phyloP scores from a whole-genome alignment of 2,329 filamentous ascomycete species.

The Zasmidium cellare region DNA sequence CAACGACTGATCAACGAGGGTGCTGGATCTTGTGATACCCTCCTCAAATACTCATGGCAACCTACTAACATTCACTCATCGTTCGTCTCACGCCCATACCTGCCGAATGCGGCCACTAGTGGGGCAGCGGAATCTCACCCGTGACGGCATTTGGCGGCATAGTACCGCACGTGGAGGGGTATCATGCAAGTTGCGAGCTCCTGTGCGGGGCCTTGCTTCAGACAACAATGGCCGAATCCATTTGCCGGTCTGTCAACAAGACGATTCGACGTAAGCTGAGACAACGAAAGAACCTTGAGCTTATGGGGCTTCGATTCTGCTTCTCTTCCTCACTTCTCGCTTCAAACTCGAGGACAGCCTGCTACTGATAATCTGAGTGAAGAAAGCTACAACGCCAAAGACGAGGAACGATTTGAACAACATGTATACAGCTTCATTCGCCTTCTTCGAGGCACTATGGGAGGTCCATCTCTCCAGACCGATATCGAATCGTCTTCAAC shows the following conservation, averaged over 20 bases:
- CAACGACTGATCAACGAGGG: no score
- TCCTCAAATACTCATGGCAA: no score
- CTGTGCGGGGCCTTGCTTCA: background rate
- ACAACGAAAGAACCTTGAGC: no score
- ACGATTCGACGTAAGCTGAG: background rate
- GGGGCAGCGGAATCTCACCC: background rate
- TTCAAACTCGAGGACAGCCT: background rate
- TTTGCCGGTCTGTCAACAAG: background rate
- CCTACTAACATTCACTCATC: background rate
- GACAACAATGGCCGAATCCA: background rate
- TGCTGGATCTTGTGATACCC: no score
- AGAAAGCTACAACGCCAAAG: background rate
- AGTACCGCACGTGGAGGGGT: background rate
- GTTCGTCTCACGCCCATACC: background rate
- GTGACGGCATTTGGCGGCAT: no score
- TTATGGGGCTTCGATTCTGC: background rate
- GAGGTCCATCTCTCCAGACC: constrained; percentile 50
- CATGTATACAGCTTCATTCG: constrained; percentile 72
- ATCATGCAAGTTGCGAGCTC: no score
- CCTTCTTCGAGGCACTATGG: constrained; percentile 81
- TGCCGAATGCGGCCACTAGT: background rate
- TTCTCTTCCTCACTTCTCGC: background rate
- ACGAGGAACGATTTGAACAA: no score
- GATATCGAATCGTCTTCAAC: background rate
- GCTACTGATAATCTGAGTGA: background rate